Percentiles rank a stretch among this genome's conserved stretches.
Conservation (phyloP, 139 green algal species). For the Tetradesmus obliquus region DNA sequence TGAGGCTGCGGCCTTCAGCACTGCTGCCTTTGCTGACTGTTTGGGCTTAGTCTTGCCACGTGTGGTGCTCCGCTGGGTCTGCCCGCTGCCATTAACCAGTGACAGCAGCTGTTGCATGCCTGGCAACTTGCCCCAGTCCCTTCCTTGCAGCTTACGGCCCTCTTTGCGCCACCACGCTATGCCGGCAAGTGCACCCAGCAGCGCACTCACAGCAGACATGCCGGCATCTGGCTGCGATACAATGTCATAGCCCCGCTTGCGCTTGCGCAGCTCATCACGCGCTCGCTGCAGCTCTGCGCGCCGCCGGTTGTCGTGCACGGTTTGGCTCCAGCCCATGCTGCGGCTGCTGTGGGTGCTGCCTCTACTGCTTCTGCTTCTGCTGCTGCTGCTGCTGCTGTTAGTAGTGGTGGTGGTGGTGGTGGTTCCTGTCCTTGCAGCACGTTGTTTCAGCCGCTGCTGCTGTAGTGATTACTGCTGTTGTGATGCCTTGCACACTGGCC, state of each 20-base stretch:
- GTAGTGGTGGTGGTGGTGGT: background rate
- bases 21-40: background rate
- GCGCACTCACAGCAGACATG: background rate
- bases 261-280: background rate
- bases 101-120: background rate
- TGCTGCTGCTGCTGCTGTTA: background rate
- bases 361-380: background rate
- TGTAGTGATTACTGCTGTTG: background rate
- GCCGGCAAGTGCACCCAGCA: background rate
- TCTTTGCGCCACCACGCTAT: conserved; percentile 25
- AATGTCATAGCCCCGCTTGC: conserved; percentile 36
- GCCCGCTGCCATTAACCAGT: background rate
- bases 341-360: background rate
- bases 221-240: background rate
- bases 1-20: background rate
- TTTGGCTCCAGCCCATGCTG: conserved; percentile 4
- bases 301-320: conserved; percentile 35
- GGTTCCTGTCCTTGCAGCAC: background rate
- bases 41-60: conserved; percentile 31
- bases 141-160: background rate
- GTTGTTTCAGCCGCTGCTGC: background rate
- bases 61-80: background rate
- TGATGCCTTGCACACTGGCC: background rate
- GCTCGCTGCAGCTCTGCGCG: conserved; percentile 3
- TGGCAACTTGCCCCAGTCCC: conserved; percentile 22